Conservation (phyloP, 164 flowering plant genomes). For the Liriodendron chinense region DNA sequence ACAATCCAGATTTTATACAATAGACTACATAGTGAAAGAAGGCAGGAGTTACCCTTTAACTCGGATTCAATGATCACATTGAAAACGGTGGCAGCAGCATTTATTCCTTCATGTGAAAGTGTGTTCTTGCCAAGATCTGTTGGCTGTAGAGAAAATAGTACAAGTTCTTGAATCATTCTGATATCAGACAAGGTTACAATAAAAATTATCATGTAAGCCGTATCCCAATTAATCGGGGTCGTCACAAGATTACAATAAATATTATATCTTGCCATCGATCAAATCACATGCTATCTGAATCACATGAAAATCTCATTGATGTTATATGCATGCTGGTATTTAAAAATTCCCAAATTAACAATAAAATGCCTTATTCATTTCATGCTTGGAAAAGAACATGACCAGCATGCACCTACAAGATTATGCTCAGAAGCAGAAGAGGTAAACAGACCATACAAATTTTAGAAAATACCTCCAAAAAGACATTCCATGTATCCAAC, state of each 20-base stretch:
- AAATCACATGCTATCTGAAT: neutral
- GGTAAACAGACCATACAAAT: neutral
- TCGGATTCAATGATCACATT: conserved; percentile 72
- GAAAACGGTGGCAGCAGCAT: conserved; percentile 69
- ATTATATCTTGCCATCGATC: too few relatives aligned
- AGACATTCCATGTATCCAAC: conserved; percentile 82
- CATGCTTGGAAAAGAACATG: neutral
- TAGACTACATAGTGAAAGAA: neutral
- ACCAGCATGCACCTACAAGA: neutral
- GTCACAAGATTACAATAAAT: neutral
- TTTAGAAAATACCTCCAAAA: conserved; percentile 52
- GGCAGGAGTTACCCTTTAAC: conserved; percentile 54
- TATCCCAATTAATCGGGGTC: neutral
- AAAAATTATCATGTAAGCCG: too few relatives aligned
- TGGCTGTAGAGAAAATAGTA: conserved; percentile 39
- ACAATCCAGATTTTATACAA: neutral
- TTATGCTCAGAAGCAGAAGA: neutral
- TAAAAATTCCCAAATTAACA: neutral
- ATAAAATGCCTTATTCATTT: neutral
- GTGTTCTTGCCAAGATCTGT: conserved; percentile 31
- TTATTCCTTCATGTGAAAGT: conserved; percentile 67
- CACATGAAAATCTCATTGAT: neutral
- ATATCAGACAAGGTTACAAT: neutral
- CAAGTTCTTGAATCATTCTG: neutral
- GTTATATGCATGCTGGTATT: neutral